A percentile compares a stretch with the other conserved stretches of the same genome.
phyloP scores from a whole-genome alignment of 2,329 filamentous ascomycete genomes.

The Berkeleyomyces basicola region DNA sequence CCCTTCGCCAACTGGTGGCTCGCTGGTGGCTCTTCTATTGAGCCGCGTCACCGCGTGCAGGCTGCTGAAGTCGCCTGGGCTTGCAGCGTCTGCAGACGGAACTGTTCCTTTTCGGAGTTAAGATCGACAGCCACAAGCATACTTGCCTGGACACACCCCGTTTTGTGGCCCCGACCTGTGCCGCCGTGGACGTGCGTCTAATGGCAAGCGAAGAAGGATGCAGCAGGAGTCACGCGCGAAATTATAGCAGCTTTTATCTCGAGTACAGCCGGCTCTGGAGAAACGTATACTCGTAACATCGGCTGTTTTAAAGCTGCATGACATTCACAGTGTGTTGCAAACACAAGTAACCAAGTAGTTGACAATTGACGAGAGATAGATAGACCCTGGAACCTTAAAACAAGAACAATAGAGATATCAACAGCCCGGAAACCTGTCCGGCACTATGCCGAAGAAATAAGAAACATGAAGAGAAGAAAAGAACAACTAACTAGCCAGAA shows the following conservation, averaged over 20 bases:
- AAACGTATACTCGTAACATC: neutral
- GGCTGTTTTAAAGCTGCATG: neutral
- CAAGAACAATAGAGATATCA: conserved; percentile 3
- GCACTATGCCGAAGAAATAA: conserved; percentile 2
- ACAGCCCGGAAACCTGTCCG: neutral
- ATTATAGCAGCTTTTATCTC: neutral
- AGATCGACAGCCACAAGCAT: too few relatives aligned
- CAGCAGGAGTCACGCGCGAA: too few relatives aligned
- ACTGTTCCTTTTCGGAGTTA: too few relatives aligned
- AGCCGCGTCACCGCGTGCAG: too few relatives aligned
- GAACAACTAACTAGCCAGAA: neutral
- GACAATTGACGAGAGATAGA: neutral
- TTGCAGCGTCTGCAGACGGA: too few relatives aligned
- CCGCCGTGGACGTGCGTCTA: too few relatives aligned
- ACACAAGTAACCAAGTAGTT: neutral
- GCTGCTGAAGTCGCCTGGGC: too few relatives aligned
- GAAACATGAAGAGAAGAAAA: neutral
- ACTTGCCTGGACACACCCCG: too few relatives aligned
- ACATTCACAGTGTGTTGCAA: neutral
- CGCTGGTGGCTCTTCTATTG: too few relatives aligned
- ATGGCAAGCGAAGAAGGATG: too few relatives aligned
- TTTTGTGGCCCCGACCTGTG: too few relatives aligned
- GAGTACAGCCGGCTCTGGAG: neutral
- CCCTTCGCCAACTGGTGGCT: too few relatives aligned
- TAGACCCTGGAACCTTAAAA: neutral